These are phyloP conservation scores for Bretschneidera sinensis DNA, from an alignment of 345 rosid genomes.

Conservation along the genomic window DNA sequence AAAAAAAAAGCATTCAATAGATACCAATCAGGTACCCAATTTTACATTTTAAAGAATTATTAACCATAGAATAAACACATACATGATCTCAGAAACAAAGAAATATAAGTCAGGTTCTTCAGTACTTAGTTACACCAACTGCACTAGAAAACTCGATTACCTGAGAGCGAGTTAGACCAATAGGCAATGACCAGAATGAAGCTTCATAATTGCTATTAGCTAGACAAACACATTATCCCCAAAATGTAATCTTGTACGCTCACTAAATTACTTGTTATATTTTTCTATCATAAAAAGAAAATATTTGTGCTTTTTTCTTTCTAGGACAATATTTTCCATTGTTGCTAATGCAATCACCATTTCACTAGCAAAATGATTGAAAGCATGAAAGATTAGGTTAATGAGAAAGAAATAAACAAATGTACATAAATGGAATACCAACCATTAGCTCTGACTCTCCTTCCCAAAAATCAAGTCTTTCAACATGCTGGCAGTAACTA, in stretches of 20 bases:
- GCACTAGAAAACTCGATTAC: too few species aligned
- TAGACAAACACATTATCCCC: not conserved
- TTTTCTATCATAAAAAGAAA: too few species aligned
- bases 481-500: conserved; percentile 78
- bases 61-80: not conserved
- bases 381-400: not conserved
- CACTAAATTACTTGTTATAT: not conserved
- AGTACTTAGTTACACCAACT: not conserved
- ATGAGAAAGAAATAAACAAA: conserved; percentile 5
- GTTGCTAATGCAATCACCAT: not conserved
- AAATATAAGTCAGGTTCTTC: not conserved
- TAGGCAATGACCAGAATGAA: not conserved
- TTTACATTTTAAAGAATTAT: not conserved
- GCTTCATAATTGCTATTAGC: not conserved
- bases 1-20: not conserved
- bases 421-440: conserved; percentile 23
- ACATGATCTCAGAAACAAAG: not conserved
- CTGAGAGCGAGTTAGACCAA: too few species aligned
- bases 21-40: not conserved
- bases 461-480: conserved; percentile 79
- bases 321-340: not conserved
- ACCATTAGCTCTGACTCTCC: conserved; percentile 95
- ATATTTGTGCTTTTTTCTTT: not conserved
- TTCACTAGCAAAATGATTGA: not conserved
- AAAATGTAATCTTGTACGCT: not conserved